phyloP scores from a whole-genome alignment of 1,284 basidiomycete genomes.

The Boletus semigastroideus region DNA sequence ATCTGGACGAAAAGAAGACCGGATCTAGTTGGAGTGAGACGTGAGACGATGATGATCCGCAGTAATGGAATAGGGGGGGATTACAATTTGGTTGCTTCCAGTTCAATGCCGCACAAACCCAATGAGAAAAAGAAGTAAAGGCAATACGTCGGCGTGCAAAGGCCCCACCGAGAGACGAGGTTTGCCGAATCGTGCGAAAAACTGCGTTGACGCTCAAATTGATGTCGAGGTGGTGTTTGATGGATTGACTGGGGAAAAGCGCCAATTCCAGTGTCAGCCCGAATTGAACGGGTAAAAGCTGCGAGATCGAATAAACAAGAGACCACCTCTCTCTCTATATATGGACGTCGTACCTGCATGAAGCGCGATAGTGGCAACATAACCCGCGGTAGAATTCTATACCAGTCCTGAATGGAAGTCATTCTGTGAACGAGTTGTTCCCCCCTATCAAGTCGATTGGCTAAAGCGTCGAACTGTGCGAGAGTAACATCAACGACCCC shows the following conservation, averaged over 20 bases:
- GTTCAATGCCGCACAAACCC: conserved; percentile 86
- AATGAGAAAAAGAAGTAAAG: conserved; percentile 87
- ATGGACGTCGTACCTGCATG: conserved; percentile 54
- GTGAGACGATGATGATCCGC: conserved; percentile 18
- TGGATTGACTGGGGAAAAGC: conserved; percentile 43
- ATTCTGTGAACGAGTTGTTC: conserved; percentile 29
- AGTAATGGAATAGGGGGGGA: conserved; percentile 26
- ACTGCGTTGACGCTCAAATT: conserved; percentile 84
- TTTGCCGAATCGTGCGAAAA: conserved; percentile 77
- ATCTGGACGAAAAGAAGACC: conserved; percentile 91
- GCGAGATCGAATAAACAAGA: conserved; percentile 16
- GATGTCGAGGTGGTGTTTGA: conserved; percentile 60
- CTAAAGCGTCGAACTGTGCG: conserved; percentile 74
- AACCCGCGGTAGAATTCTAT: conserved; percentile 46
- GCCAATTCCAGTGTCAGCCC: conserved; percentile 83
- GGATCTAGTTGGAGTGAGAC: conserved; percentile 63
- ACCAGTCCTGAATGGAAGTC: conserved; percentile 56
- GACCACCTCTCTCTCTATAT: conserved; percentile 6
- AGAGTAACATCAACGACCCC: conserved; percentile 83
- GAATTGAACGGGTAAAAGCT: conserved; percentile 72
- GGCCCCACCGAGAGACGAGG: conserved; percentile 50
- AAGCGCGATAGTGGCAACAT: conserved; percentile 75
- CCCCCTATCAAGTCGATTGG: conserved; percentile 49
- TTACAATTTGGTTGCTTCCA: conserved; percentile 99
- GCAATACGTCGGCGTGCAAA: conserved; percentile 70